Evolutionary conservation across 768 basidiomycete species (phyloP).

Genomic region (Basidioascus undulatus): DNA sequence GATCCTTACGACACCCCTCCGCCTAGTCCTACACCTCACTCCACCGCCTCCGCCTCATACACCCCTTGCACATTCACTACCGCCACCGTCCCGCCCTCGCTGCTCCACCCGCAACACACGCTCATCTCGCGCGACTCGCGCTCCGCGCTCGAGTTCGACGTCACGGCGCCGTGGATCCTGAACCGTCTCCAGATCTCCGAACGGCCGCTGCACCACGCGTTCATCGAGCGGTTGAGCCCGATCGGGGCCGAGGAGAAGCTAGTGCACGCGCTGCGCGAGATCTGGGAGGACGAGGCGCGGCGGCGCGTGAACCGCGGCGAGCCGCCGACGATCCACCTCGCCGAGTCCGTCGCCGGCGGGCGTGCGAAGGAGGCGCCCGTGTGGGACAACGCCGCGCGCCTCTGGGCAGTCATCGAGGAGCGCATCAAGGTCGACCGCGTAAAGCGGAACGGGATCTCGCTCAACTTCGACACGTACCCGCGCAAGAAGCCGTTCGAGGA

Average conservation of each 20-base stretch:
- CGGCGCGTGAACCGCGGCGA: conserved; percentile 44
- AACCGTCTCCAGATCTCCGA: conserved; percentile 45
- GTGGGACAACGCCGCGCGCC: too few relatives aligned
- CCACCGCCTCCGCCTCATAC: conserved; percentile 1
- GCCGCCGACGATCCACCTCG: conserved; percentile 24
- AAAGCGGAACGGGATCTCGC: too few relatives aligned
- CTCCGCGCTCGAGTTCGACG: conserved; percentile 52
- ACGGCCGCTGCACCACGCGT: conserved; percentile 42
- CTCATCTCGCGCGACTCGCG: conserved; percentile 16
- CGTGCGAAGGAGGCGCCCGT: too few relatives aligned
- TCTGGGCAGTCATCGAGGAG: too few relatives aligned
- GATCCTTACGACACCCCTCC: neutral
- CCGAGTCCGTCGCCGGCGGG: neutral
- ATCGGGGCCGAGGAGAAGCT: conserved; percentile 38
- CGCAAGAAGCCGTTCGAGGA: too few relatives aligned
- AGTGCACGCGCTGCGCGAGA: conserved; percentile 65
- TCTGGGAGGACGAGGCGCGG: conserved; percentile 88
- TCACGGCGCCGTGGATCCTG: conserved; percentile 53
- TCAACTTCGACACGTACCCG: too few relatives aligned
- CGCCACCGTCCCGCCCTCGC: conserved; percentile 12
- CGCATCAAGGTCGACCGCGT: neutral
- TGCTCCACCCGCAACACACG: conserved; percentile 12
- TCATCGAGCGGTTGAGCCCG: conserved; percentile 30
- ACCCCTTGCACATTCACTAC: conserved; percentile 13
- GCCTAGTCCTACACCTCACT: neutral